Percentiles rank a stretch among this genome's conserved stretches.
These are phyloP conservation scores for Davidsoniella virescens DNA, from an alignment of 2,329 filamentous ascomycete species.

Conservation along the genomic window DNA sequence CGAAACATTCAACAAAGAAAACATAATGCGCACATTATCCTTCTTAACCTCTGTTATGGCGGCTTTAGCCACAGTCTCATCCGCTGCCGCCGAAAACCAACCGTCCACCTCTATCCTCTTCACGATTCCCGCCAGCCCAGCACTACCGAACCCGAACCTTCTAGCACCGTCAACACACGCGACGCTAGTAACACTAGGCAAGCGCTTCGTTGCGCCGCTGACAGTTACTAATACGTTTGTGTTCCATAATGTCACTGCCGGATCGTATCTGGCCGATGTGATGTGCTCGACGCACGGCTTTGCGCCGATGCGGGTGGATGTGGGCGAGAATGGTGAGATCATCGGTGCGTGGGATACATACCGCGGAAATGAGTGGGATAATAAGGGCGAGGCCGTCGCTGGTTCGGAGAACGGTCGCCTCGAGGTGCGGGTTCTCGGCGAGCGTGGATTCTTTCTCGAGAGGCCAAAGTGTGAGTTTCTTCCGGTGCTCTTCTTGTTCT, in stretches of 20 bases:
- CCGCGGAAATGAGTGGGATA: constrained; percentile 77
- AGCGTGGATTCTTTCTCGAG: constrained; percentile 63
- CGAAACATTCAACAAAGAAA: too few relatives aligned
- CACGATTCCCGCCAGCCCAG: constrained; percentile 28
- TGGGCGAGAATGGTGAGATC: constrained; percentile 60
- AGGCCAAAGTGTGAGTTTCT: constrained; percentile 53
- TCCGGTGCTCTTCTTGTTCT: too few relatives aligned
- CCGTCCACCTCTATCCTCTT: constrained; percentile 24
- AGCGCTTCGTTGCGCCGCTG: constrained; percentile 39
- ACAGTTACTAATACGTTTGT: constrained; percentile 54
- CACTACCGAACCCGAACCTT: constrained; percentile 31
- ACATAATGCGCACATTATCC: too few relatives aligned
- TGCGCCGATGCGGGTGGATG: constrained; percentile 64
- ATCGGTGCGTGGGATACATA: constrained; percentile 69
- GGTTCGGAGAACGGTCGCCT: constrained; percentile 29
- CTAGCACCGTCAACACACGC: constrained; percentile 53
- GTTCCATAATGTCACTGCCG: constrained; percentile 54
- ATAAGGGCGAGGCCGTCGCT: constrained; percentile 51
- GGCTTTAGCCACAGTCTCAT: constrained; percentile 18
- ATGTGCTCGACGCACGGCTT: constrained; percentile 62
- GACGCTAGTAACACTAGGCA: constrained; percentile 31
- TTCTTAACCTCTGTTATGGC: constrained; percentile 21
- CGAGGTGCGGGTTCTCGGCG: constrained; percentile 42
- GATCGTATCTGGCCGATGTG: constrained; percentile 70
- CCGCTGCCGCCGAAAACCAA: constrained; percentile 21